Base-by-base conservation (phyloP, 768 basidiomycete species). In the Rhodotorula toruloides region DNA sequence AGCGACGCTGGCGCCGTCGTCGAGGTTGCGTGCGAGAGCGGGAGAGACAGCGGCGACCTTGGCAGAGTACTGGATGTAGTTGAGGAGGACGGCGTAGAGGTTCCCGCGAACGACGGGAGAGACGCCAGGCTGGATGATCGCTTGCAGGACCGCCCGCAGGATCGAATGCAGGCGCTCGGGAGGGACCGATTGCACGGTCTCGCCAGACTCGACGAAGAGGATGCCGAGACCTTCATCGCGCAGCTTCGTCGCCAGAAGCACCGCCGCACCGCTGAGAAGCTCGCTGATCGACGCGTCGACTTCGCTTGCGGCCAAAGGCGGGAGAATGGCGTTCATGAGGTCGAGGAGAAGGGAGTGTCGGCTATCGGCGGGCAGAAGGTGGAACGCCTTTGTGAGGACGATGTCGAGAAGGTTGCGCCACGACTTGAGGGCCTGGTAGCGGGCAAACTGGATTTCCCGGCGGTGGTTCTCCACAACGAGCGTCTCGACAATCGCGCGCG, bases 341-440 rank as follows among this genome's bases (percentile, higher is more conserved):
- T 96, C 94, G 72, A 94, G 90, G 10, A 96, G 81, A 81, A 94
- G 87, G 67, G 85, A 86, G 77, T 97, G 92, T 32, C 90, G 84
- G 32, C 84, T 85, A 64, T 91, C 88, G 67, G 86, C 84, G 0
- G 89, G 87, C 19, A 96, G 81, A 40, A 87, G 85, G 64, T 85
- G 82, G 78, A 94, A 94, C 62, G 90, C 90, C 74, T 91, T 91
- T 37, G 85, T 86, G 25, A 98, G 82, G 3, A 87, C 84, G 76
- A 91, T 85, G 78, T 94, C 90, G 58, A 98, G 81, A 43, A 92
- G 76, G 44, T 86, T 82, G 63, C 87, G 85, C 93, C 93, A 97
- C 0, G 92, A 82, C 64, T 88, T 86, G 75, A 90, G 88, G 44
- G 87, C 86, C 13, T 80, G 80, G 8, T 84, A 83, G 31, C 86